Base-by-base conservation (phyloP, 495 filamentous ascomycete genomes). In the Tuber brumale region DNA sequence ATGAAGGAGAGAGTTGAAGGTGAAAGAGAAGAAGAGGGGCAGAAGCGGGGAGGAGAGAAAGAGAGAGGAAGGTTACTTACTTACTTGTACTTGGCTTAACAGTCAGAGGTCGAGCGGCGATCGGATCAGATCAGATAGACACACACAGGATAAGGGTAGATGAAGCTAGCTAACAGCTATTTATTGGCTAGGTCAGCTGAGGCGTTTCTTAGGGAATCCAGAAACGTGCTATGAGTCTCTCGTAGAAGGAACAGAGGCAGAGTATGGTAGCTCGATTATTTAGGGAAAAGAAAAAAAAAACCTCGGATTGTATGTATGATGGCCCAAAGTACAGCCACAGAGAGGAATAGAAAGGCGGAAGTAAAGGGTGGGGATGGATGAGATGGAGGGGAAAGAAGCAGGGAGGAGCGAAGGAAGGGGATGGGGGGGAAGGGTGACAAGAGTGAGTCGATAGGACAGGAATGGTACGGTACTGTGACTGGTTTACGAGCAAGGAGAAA, bases 1-100 rank as follows among this genome's bases (percentile, higher is more conserved):
- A 45, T 57, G 74, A 57, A 42, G 69, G 43, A 57, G 66, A 16
- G 66, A 16, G 70, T 48, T 73, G 39, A 18, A 37, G 37, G 66
- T 42, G n/a, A 27, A 41, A 31, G n/a, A 31, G 57, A 66, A 27
- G 27, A 66, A 66, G 57, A 66, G 57, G 57, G 57, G 57, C 57
- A 35, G 44, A 39, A 72, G 51, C 51, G 51, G 51, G 73, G 45
- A 73, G 21, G 16, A 77, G 18, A 48, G 31, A 69, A 57, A 27
- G 23, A 70, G 57, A 35, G 66, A 70, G 78, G 72, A 74, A 78
- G 80, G 76, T 74, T 76, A 72, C 75, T 46, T 76, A 72, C 75
- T 46, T 39, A 72, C 73, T 37, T 74, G 73, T 72, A 72, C 57
- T 27, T 31, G 57, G 4, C n/a, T 16, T 61, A 35, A 66, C n/a